Evolutionary conservation across 1,284 basidiomycete species (phyloP).

Genomic region (Inonotus obliquus): DNA sequence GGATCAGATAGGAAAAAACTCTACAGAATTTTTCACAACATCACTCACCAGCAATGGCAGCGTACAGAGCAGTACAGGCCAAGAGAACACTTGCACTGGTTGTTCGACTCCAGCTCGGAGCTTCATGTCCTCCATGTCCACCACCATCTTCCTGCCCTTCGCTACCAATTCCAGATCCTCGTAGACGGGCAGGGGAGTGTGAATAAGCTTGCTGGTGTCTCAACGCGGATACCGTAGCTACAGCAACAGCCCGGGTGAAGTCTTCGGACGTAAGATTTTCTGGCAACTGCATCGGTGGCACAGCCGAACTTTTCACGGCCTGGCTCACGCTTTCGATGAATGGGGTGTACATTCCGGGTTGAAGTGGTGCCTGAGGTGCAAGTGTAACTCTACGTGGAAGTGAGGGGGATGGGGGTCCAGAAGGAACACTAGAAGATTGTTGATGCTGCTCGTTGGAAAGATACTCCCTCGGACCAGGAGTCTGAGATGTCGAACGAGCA

Average conservation of each 20-base stretch:
- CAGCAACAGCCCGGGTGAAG: constrained; percentile 86
- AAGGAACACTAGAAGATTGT: neutral
- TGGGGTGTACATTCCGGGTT: constrained; percentile 46
- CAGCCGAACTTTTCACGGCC: constrained; percentile 59
- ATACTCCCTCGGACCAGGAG: constrained; percentile 35
- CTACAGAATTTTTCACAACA: neutral
- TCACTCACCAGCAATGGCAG: constrained; percentile 81
- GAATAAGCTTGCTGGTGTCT: constrained; percentile 64
- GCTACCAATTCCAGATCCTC: constrained; percentile 29
- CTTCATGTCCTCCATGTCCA: constrained; percentile 86
- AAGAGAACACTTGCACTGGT: constrained; percentile 86
- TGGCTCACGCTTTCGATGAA: constrained; percentile 75
- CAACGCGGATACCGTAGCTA: constrained; percentile 83
- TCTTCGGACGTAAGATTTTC: constrained; percentile 77
- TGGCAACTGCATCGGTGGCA: constrained; percentile 56
- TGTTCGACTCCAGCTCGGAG: constrained; percentile 89
- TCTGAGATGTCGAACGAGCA: constrained; percentile 34
- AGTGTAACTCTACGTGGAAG: constrained; percentile 52
- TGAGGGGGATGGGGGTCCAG: constrained; percentile 33
- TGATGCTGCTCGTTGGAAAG: neutral
- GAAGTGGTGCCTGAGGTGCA: constrained; percentile 34
- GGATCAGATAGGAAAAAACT: neutral
- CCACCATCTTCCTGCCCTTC: constrained; percentile 40
- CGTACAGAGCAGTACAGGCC: constrained; percentile 89
- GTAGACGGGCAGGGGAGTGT: constrained; percentile 41